Conservation (phyloP, 352 stramenopile species). For the Globisporangium rhizosaccharum region DNA sequence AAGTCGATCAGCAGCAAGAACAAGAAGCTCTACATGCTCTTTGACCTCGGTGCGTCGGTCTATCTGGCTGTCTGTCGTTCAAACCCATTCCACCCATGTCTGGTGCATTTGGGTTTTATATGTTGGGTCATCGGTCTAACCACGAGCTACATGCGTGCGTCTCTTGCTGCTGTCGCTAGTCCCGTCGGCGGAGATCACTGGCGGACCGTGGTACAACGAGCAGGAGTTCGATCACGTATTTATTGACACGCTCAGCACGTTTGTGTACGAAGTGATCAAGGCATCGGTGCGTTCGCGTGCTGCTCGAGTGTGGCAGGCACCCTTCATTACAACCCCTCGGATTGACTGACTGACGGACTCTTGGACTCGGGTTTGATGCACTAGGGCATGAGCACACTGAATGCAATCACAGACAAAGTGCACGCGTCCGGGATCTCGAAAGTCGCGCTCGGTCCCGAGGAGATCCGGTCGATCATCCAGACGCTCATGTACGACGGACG, state of each 20-base stretch:
- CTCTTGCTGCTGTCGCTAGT: slow-evolving; percentile 35
- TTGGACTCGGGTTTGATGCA: neutral
- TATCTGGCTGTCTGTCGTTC: too few relatives aligned
- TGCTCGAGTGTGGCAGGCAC: neutral
- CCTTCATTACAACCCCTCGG: neutral
- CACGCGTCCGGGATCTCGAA: slow-evolving; percentile 88
- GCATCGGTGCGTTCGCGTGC: slow-evolving; percentile 27
- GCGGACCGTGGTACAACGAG: slow-evolving; percentile 99
- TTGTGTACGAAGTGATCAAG: slow-evolving; percentile 91
- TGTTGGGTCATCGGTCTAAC: neutral
- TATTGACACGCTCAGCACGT: slow-evolving; percentile 95
- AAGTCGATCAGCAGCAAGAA: slow-evolving; percentile 99
- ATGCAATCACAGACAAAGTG: slow-evolving; percentile 87
- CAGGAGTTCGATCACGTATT: slow-evolving; percentile 99
- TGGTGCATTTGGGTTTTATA: neutral
- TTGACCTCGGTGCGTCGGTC: slow-evolving; percentile 70
- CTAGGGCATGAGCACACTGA: slow-evolving; percentile 79
- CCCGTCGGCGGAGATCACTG: slow-evolving; percentile 97
- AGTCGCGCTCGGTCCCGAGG: slow-evolving; percentile 85
- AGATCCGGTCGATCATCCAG: slow-evolving; percentile 90
- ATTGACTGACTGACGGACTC: neutral
- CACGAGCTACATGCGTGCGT: neutral
- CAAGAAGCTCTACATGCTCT: slow-evolving; percentile 99
- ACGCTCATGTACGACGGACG: slow-evolving; percentile 91
- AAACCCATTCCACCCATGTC: too few relatives aligned